phyloP scores from a whole-genome alignment of 2,329 filamentous ascomycete genomes.

The Zasmidium citrigriseum region DNA sequence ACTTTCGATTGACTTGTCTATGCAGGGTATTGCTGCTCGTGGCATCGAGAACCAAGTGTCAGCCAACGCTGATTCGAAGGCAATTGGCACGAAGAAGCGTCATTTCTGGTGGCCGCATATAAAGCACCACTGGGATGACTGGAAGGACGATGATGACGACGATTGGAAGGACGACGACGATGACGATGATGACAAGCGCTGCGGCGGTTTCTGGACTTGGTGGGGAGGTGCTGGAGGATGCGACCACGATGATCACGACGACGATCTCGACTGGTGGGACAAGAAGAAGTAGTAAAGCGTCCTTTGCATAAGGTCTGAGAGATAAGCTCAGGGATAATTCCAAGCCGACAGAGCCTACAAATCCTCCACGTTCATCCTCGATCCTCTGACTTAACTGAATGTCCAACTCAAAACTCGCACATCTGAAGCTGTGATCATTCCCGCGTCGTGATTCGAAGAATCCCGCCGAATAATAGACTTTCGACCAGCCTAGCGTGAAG shows the following conservation, averaged over 20 bases:
- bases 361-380: too few species aligned
- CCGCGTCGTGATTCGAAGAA: too few species aligned
- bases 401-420: too few species aligned
- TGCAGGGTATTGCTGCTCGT: not conserved
- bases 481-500: too few species aligned
- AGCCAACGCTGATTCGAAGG: not conserved
- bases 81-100: not conserved
- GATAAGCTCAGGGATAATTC: not conserved
- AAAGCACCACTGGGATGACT: too few species aligned
- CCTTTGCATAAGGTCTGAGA: not conserved
- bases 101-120: not conserved
- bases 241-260: not conserved
- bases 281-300: not conserved
- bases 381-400: too few species aligned
- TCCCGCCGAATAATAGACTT: too few species aligned
- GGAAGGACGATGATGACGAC: not conserved
- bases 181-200: not conserved
- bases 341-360: too few species aligned
- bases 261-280: not conserved
- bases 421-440: too few species aligned
- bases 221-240: not conserved
- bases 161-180: not conserved
- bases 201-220: not conserved
- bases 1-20: not conserved
- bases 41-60: not conserved